A percentile compares a stretch with the other conserved stretches of the same genome.
These are phyloP conservation scores for Russula griseocarnosa DNA, from an alignment of 768 basidiomycete genomes.

Conservation along the genomic window DNA sequence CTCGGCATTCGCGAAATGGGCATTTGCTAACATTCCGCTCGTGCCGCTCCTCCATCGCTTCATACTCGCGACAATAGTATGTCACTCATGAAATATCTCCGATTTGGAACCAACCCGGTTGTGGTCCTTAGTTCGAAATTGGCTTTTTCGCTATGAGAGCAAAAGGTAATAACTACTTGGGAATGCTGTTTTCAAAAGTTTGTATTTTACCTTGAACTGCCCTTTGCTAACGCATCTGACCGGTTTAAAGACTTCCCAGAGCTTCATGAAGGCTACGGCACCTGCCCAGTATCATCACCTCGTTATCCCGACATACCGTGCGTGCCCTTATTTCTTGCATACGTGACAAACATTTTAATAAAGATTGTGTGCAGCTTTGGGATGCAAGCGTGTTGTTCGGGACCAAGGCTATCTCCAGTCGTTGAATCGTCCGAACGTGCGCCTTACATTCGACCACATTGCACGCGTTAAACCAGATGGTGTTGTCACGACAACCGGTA, in stretches of 20 bases:
- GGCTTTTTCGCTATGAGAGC: not conserved
- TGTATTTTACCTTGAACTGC: not conserved
- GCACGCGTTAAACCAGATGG: constrained; percentile 47
- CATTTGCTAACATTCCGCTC: constrained; percentile 51
- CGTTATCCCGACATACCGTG: constrained; percentile 52
- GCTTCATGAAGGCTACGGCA: constrained; percentile 44
- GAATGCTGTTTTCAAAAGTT: not conserved
- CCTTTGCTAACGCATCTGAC: not conserved
- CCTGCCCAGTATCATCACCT: constrained; percentile 33
- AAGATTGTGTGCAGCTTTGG: constrained; percentile 39
- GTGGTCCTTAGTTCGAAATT: not conserved
- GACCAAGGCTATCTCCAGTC: constrained; percentile 54
- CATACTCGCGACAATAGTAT: constrained; percentile 44
- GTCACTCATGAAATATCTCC: constrained; percentile 10
- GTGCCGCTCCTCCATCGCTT: constrained; percentile 45
- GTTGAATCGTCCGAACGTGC: constrained; percentile 50
- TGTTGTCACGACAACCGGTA: constrained; percentile 41
- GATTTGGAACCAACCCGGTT: not conserved
- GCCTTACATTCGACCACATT: constrained; percentile 47
- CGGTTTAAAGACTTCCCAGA: constrained; percentile 36
- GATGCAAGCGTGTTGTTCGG: constrained; percentile 59
- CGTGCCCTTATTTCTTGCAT: constrained; percentile 24
- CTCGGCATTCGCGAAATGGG: constrained; percentile 44
- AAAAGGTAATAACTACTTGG: constrained; percentile 14
- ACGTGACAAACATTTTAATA: not conserved